Evolutionary conservation across 192 early-diverging fungal genomes (phyloP).

Genomic region (Globomyces pollinis-pini): DNA sequence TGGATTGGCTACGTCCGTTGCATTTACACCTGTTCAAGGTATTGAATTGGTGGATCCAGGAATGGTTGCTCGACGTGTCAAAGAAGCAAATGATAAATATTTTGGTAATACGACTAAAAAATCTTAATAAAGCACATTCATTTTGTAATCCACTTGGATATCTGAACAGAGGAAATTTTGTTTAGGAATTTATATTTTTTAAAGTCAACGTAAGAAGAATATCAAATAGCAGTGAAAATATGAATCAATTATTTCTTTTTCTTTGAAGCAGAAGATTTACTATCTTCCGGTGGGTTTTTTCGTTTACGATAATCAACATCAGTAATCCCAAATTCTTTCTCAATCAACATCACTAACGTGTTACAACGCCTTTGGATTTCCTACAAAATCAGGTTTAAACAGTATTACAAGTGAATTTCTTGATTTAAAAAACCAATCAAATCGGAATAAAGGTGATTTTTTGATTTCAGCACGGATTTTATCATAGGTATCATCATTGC

Average conservation of each 20-base stretch:
- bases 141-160: too few species aligned
- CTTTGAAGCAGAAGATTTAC: constrained; percentile 9
- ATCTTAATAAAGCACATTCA: constrained; percentile 32
- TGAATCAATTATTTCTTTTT: constrained; percentile 22
- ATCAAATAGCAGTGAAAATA: not conserved
- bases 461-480: constrained; percentile 81
- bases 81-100: constrained; percentile 63
- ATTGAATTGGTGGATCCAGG: constrained; percentile 89
- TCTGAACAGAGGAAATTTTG: not conserved
- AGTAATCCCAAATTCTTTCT: constrained; percentile 39
- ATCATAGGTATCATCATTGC: constrained; percentile 88
- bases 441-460: constrained; percentile 75
- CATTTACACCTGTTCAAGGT: constrained; percentile 92
- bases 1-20: constrained; percentile 78
- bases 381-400: constrained; percentile 35
- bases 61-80: constrained; percentile 47
- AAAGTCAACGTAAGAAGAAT: not conserved
- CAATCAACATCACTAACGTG: constrained; percentile 63
- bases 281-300: not conserved
- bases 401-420: constrained; percentile 70
- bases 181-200: not conserved
- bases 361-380: constrained; percentile 78
- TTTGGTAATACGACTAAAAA: constrained; percentile 55
- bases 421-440: constrained; percentile 98
- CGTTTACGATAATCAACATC: constrained; percentile 22